Conservation (phyloP, 176 grass and related monocot species). For the Musa schizocarpa region DNA sequence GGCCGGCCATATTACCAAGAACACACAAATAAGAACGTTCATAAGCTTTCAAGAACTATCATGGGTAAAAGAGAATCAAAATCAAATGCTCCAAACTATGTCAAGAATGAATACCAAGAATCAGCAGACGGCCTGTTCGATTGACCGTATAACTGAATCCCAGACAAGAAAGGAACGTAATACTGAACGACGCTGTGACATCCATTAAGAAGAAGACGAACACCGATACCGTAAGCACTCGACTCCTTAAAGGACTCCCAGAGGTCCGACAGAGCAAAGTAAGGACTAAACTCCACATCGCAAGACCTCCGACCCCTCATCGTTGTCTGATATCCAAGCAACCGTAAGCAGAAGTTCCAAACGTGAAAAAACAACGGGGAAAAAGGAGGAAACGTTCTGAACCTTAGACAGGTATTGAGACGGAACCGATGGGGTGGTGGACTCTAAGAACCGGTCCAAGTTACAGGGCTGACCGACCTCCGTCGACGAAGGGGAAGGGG, state of each 20-base stretch:
- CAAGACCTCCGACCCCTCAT: conserved; percentile 5
- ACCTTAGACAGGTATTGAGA: conserved; percentile 32
- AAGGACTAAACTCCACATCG: conserved; percentile 14
- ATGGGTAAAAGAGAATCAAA: neutral
- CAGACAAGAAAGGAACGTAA: conserved; percentile 71
- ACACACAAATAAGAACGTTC: no score
- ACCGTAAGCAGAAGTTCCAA: neutral
- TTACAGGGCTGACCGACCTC: conserved; percentile 8
- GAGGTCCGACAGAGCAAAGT: conserved; percentile 60
- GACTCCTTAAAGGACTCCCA: conserved; percentile 74
- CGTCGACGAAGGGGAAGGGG: no score
- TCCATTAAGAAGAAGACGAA: conserved; percentile 50
- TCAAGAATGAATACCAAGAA: neutral
- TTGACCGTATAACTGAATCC: conserved; percentile 48
- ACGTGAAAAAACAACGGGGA: conserved; percentile 1
- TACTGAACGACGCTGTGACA: conserved; percentile 55
- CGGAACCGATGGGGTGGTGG: conserved; percentile 40
- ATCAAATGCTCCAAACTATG: neutral
- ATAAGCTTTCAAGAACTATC: neutral
- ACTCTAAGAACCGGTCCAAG: conserved; percentile 58
- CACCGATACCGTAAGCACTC: conserved; percentile 70
- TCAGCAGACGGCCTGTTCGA: conserved; percentile 4
- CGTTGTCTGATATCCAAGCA: conserved; percentile 24
- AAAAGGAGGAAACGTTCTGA: neutral
- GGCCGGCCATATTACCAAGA: no score